A percentile compares a stretch with the other conserved stretches of the same genome.
Evolutionary conservation across 148 eudicot species (phyloP).

Genomic region (Chenopodium quinoa): DNA sequence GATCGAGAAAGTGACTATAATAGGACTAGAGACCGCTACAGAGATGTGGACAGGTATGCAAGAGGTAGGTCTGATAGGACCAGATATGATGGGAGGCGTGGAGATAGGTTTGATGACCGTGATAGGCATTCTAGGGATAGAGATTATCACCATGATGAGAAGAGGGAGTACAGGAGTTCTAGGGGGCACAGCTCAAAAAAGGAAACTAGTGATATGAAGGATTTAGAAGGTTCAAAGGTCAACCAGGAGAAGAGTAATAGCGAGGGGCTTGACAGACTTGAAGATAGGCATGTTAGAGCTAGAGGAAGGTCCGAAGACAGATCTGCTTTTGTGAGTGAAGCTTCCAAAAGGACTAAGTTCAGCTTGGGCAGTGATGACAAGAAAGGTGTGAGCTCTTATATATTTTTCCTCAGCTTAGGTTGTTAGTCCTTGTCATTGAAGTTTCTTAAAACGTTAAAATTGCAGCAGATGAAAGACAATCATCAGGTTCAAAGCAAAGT

Average conservation of each 20-base stretch:
- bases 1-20: constrained; percentile 48
- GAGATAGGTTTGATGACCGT: constrained; percentile 37
- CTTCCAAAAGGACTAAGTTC: constrained; percentile 58
- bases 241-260: constrained; percentile 35
- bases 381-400: constrained; percentile 35
- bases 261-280: constrained; percentile 40
- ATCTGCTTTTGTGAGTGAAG: constrained; percentile 31
- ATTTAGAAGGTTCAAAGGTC: constrained; percentile 33
- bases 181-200: constrained; percentile 44
- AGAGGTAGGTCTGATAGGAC: constrained; percentile 49
- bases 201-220: constrained; percentile 45
- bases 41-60: constrained; percentile 49
- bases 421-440: constrained; percentile 13
- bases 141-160: constrained; percentile 53
- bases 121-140: constrained; percentile 47
- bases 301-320: constrained; percentile 36
- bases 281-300: constrained; percentile 29
- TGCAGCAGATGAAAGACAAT: constrained; percentile 38
- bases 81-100: constrained; percentile 13
- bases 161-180: constrained; percentile 47
- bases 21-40: constrained; percentile 54
- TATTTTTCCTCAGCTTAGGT: not conserved
- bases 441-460: constrained; percentile 12
- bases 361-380: constrained; percentile 30
- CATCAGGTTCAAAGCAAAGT: constrained; percentile 40